Evolutionary conservation across 106 monocot genomes (phyloP), one percentile per base, ranked within the genome.

Genomic region (Platanthera zijinensis): DNA sequence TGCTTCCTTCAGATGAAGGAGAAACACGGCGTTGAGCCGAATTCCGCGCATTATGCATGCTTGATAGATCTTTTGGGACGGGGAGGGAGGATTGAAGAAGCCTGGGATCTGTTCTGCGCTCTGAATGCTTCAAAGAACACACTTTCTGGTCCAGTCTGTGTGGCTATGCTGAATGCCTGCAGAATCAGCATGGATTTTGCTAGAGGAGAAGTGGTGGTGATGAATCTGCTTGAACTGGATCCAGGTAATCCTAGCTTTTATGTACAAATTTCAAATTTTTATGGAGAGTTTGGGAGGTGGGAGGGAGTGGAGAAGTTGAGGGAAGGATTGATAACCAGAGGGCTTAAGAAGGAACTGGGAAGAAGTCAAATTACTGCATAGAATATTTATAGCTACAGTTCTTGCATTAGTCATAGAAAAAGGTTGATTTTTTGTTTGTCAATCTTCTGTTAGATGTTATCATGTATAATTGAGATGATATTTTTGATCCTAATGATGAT

Each of bases 21-120:
- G 5, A 79, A 78, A 72, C 72, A 83, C 74, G 80, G 47, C 12
- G 10, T 88, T 45, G 75, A 69, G 18, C 88, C 85, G 12, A 56
- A 73, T 32, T 73, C 81, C 8, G 85, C 85, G 67, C 88, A 88
- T 79, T 88, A 88, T 45, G 83, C 88, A 45, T 85, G 88, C 62
- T 78, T 85, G 14, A 83, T 88, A 15, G 80, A 85, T 53, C 28
- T 85, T 57, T 66, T 85, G 54, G 85, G 88, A 52, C 69, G 85
- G 47, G 88, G 80, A 7, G 83, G 83, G 19, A 83, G 9, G 79
- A 73, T 83, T 8, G 83, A 81, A 50, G 88, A 88, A 80, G 85
- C 88, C 21, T 88, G 88, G 88, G 48, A 81, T 48, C 14, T 85
- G 7, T 83, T 80, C 21, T 62, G 76, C 64, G 22, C 61, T 76